Evolutionary conservation across 2,329 filamentous ascomycete genomes (phyloP), one percentile per base, ranked within the genome.

Genomic region (Mycosphaerella sp.): DNA sequence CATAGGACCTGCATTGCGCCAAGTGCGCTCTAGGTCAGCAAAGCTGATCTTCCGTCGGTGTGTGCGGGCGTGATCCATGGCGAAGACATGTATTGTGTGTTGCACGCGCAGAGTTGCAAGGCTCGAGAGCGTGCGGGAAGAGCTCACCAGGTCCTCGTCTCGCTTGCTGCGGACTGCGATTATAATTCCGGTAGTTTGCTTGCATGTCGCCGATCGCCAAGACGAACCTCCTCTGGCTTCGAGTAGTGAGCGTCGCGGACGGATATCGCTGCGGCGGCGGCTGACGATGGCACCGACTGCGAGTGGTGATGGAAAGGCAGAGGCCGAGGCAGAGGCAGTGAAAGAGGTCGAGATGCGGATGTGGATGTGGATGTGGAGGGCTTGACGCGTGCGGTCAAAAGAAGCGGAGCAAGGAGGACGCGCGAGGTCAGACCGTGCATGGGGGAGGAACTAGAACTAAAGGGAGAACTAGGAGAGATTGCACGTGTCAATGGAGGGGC

Each of bases 21-120:
- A 73, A 60, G 72, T 73, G 57, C 64, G 64, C 61, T 71, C 70
- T 58, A 76, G 61, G 70, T 75, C 74, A 73, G 71, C 66, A 62
- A 68, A 70, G 45, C 65, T 70, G 65, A 76, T 76, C 70, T 75
- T 75, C 49, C 64, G 63, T 43, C 54, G 59, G 48, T 62, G 60
- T 46, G 52, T 52, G 53, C 58, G 58, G 35, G 53, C 51, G 28
- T 50, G 52, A n/a, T 59, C 56, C 57, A 59, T 60, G 55, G 17
- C 39, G 17, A 21, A 8, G 17, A 16, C 17, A 28, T 28, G 21
- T 16, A 10, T n/a, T n/a, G n/a, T n/a, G 28, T 50, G 40, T 27
- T 35, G 25, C 27, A 34, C 41, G 25, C 41, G 18, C 32, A 25
- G 27, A 32, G 34, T 40, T n/a, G 28, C 14, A 35, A 35, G 42